Conservation (phyloP, 108 stramenopile genomes). For the Cyclotella atomus region DNA sequence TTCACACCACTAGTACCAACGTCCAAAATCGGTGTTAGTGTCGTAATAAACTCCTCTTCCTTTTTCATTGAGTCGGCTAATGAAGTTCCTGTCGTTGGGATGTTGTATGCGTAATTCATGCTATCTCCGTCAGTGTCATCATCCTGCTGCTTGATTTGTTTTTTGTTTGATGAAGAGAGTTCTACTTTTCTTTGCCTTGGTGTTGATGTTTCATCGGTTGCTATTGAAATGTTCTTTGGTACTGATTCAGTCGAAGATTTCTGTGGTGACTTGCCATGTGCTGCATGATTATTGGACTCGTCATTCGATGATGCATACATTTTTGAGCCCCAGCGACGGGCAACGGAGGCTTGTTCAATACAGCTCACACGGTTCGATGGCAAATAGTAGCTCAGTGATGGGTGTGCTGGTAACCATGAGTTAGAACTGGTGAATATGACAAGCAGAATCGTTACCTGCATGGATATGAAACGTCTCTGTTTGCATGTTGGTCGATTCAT, state of each 20-base stretch:
- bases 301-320: no score
- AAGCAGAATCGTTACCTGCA: not conserved
- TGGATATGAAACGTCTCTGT: not conserved
- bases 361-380: not conserved
- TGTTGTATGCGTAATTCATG: slow-evolving; percentile 7
- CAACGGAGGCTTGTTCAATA: no score
- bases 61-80: slow-evolving; percentile 33
- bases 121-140: not conserved
- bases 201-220: no score
- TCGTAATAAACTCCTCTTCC: slow-evolving; percentile 38
- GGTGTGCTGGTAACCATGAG: not conserved
- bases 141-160: not conserved
- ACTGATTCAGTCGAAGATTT: no score
- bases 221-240: no score
- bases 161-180: no score
- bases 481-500: no score
- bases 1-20: not conserved
- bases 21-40: slow-evolving; percentile 34
- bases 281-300: no score
- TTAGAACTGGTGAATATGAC: not conserved
- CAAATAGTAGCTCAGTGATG: not conserved
- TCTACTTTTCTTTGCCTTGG: no score
- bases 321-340: no score
- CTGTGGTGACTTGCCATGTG: no score
- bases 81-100: slow-evolving; percentile 39